Conservation (phyloP, 306 rosid species). For the Fragaria nilgerrensis region DNA sequence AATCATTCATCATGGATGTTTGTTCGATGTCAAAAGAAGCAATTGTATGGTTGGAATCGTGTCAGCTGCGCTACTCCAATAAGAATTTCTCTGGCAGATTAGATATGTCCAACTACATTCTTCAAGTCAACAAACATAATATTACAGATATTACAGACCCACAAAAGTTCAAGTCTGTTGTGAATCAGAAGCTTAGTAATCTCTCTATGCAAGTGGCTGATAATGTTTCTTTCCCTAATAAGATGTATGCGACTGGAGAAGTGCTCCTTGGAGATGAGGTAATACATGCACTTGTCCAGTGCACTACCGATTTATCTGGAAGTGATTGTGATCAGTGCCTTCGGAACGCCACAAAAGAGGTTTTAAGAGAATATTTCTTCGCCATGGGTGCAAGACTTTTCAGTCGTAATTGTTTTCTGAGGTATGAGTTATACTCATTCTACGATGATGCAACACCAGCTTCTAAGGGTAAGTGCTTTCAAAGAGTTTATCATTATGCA, state of each 20-base stretch:
- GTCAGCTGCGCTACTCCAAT: slow-evolving; percentile 53
- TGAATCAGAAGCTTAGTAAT: slow-evolving; percentile 25
- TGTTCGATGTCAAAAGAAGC: slow-evolving; percentile 48
- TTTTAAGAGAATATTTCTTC: slow-evolving; percentile 34
- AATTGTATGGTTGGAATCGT: slow-evolving; percentile 41
- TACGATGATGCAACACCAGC: slow-evolving; percentile 19
- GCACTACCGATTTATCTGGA: slow-evolving; percentile 47
- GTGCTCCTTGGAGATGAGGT: slow-evolving; percentile 19
- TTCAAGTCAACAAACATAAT: slow-evolving; percentile 15
- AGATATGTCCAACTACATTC: slow-evolving; percentile 29
- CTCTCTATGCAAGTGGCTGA: slow-evolving; percentile 31
- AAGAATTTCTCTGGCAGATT: slow-evolving; percentile 38
- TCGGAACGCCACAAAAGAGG: slow-evolving; percentile 32
- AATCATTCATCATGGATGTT: slow-evolving; percentile 17
- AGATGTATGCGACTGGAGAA: slow-evolving; percentile 44
- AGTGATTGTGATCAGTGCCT: slow-evolving; percentile 46
- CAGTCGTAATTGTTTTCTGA: slow-evolving; percentile 55
- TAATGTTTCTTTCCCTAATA: slow-evolving; percentile 25
- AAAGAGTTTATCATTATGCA: background rate
- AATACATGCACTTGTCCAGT: slow-evolving; percentile 51
- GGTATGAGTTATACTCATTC: slow-evolving; percentile 56
- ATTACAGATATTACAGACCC: slow-evolving; percentile 25
- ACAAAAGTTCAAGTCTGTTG: slow-evolving; percentile 23
- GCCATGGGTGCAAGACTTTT: slow-evolving; percentile 52
- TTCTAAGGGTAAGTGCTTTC: slow-evolving; percentile 31